Evolutionary conservation across 208 protist genomes (phyloP), one percentile per base, ranked within the genome.

Genomic region (Leptomonas seymouri): DNA sequence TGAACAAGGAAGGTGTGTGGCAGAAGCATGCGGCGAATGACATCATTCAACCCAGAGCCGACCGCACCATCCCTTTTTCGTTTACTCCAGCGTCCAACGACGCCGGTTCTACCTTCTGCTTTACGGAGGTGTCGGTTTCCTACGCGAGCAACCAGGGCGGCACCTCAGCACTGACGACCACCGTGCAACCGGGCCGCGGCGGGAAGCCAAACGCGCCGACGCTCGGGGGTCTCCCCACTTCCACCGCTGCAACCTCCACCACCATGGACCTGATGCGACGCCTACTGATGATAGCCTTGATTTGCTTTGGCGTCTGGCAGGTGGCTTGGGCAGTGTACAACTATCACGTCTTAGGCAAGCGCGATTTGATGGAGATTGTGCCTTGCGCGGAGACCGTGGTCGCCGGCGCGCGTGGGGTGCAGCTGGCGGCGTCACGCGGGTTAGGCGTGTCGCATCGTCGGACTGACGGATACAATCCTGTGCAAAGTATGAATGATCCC

Each of bases 351-450:
- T 74, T 74, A 15, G 82, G 81, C 21, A 78, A 90, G 27, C 80
- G 55, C 11, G 67, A 91, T 42, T 83, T 96, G 51, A 90, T 90
- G 39, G 82, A 91, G 8, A 91, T 91, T 63, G 49, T 96, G 21
- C 91, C 91, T 7, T 85, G 87, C 54, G 72, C 82, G 21, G 70
- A 81, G 44, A 21, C 57, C 14, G 78, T 93, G 23, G 67, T 63
- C 3, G 67, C 74, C 9, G 81, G 78, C 28, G 48, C 28, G 20
- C 65, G 53, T 65, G 54, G 50, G n/a, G 34, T 67, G 45, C 61
- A 74, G 59, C 27, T 84, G 4, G 58, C 46, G n/a, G 49, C 61
- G 21, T 61, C 63, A 34, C 66, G 72, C 3, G 53, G 42, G 0
- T 42, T 67, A 0, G 68, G 70, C 23, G n/a, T 27, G 48, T 28